Conservation (phyloP, 257 asterid genomes). For the Henckelia pumila region DNA sequence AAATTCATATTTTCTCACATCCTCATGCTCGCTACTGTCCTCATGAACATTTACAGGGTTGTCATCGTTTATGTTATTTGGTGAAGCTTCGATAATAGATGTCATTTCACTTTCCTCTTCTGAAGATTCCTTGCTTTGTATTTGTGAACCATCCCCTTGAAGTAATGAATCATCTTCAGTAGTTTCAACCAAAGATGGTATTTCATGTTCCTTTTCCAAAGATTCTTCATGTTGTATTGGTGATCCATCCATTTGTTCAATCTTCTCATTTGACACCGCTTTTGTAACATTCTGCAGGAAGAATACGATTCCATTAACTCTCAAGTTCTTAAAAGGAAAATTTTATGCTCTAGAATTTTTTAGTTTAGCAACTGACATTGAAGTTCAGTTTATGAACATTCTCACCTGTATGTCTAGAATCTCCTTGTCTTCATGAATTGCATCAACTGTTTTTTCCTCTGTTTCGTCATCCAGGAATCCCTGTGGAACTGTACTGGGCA, state of each 20-base stretch:
- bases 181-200: too few species aligned
- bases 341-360: too few species aligned
- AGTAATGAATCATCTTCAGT: conserved; percentile 9
- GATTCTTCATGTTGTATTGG: not conserved
- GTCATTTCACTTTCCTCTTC: conserved; percentile 20
- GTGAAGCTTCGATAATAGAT: conserved; percentile 10
- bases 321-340: too few species aligned
- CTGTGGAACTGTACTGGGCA: not conserved
- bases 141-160: conserved; percentile 24
- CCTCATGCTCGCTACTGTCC: conserved; percentile 8
- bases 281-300: too few species aligned
- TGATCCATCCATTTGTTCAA: too few species aligned
- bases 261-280: too few species aligned
- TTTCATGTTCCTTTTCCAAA: too few species aligned
- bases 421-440: not conserved
- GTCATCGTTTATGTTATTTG: not conserved
- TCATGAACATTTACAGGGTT: conserved; percentile 8
- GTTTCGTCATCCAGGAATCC: not conserved
- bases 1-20: conserved; percentile 1
- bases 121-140: conserved; percentile 16
- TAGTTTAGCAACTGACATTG: too few species aligned
- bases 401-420: not conserved
- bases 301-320: too few species aligned
- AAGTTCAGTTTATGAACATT: not conserved
- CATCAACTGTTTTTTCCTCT: not conserved